These are phyloP conservation scores for Colletotrichum gloeosporioides DNA, from an alignment of 2,329 filamentous ascomycete species.

Conservation along the genomic window DNA sequence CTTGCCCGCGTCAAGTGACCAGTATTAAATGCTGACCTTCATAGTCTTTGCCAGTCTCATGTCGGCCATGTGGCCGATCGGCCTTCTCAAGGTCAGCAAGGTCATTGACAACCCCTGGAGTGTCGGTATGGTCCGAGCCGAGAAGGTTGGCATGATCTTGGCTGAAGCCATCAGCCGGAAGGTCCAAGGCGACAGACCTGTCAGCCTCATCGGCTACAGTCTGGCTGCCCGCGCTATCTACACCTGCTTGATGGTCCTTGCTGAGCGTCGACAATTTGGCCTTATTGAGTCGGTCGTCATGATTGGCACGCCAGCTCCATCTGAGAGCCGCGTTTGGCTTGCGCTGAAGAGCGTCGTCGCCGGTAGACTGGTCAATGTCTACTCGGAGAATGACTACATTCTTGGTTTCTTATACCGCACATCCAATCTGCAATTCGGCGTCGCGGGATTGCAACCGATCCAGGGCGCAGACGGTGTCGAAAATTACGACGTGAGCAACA, in stretches of 20 bases:
- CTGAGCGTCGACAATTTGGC: conserved; percentile 83
- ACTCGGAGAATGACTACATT: conserved; percentile 85
- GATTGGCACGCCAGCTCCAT: conserved; percentile 82
- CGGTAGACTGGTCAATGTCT: conserved; percentile 89
- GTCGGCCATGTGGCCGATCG: conserved; percentile 65
- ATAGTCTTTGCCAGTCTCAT: conserved; percentile 62
- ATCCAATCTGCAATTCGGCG: conserved; percentile 79
- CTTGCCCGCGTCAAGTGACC: not conserved
- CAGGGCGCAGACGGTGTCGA: conserved; percentile 70
- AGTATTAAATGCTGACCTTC: not conserved
- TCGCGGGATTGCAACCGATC: conserved; percentile 82
- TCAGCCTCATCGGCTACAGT: conserved; percentile 83
- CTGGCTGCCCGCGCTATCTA: conserved; percentile 85
- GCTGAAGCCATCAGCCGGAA: conserved; percentile 84
- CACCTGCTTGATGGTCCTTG: conserved; percentile 79
- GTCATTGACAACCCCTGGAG: conserved; percentile 85
- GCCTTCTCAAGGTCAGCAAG: conserved; percentile 71
- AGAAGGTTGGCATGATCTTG: conserved; percentile 74
- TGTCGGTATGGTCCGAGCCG: conserved; percentile 75
- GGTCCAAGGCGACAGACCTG: conserved; percentile 80
- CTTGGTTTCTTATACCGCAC: conserved; percentile 88
- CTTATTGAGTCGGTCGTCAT: conserved; percentile 85
- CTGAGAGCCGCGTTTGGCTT: conserved; percentile 75
- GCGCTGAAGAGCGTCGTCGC: conserved; percentile 79
- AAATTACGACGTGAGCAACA: conserved; percentile 70